A percentile compares a stretch with the other conserved stretches of the same genome.
Evolutionary conservation across 768 basidiomycete genomes (phyloP).

Genomic region (Pluteus cervinus): DNA sequence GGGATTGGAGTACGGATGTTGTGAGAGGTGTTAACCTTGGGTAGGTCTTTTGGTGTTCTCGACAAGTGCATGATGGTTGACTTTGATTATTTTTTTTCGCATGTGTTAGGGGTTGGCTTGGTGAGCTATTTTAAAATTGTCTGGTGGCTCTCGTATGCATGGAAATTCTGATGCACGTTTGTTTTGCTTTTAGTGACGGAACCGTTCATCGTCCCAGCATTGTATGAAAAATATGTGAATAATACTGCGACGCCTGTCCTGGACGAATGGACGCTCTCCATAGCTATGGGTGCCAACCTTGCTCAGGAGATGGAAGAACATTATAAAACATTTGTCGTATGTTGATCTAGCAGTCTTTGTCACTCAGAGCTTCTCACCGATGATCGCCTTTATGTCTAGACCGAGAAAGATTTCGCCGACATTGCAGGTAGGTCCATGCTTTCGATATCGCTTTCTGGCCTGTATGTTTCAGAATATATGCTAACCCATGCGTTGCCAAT

Average conservation of each 20-base stretch:
- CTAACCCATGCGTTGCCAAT: slow-evolving; percentile 41
- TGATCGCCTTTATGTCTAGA: slow-evolving; percentile 14
- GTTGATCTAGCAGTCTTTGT: slow-evolving; percentile 16
- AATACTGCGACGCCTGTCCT: slow-evolving; percentile 35
- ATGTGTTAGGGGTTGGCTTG: slow-evolving; percentile 37
- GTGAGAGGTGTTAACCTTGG: slow-evolving; percentile 53
- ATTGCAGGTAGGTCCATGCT: slow-evolving; percentile 22
- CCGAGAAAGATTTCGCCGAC: slow-evolving; percentile 30
- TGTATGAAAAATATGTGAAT: slow-evolving; percentile 61
- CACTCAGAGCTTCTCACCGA: background rate
- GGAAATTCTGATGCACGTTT: background rate
- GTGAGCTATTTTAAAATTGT: slow-evolving; percentile 17
- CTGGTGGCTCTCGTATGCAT: slow-evolving; percentile 1
- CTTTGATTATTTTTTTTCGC: slow-evolving; percentile 33
- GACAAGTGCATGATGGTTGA: slow-evolving; percentile 8
- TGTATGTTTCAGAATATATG: slow-evolving; percentile 48
- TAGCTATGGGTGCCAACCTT: slow-evolving; percentile 60
- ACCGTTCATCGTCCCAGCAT: slow-evolving; percentile 67
- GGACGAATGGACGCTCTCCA: slow-evolving; percentile 74
- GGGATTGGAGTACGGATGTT: slow-evolving; percentile 65
- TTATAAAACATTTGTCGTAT: slow-evolving; percentile 79
- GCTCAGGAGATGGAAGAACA: slow-evolving; percentile 69
- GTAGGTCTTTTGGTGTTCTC: slow-evolving; percentile 25
- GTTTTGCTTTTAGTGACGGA: slow-evolving; percentile 45
- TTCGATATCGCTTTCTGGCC: background rate